Evolutionary conservation across 2,329 filamentous ascomycete genomes (phyloP), one percentile per base, ranked within the genome.

Genomic region (Clonostachys byssicola): DNA sequence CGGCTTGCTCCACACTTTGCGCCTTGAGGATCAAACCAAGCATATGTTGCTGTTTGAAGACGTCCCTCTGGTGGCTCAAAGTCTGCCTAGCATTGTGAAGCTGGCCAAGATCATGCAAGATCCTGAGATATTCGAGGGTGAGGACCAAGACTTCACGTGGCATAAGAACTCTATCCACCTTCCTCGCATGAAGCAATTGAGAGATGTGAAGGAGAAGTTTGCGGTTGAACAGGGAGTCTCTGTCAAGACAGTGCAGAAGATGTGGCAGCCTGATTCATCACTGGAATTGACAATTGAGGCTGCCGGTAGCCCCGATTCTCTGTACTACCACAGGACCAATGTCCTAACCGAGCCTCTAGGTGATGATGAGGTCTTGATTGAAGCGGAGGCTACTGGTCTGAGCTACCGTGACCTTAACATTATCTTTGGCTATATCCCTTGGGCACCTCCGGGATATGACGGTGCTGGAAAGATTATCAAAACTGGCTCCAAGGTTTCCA

Each of bases 361-460:
- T 12, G 46, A 44, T 9, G 42, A 53, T 16, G n/a, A 47, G 16
- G 47, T 51, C 30, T 45, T 49, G 45, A 36, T 52, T 30, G 36
- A 48, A 16, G 39, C 44, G 14, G 46, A 49, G 40, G 48, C 50
- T 10, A 46, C 43, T 23, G 47, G 48, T 7, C 39, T 52, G 35
- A 50, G 45, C 48, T 45, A 39, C 52, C 62, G 62, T 36, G 64
- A 68, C 35, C 59, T 67, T 3, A 56, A 65, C 5, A 59, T 67
- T 20, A 60, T 64, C 2, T 49, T 64, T 12, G 66, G 65, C 4
- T 59, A 64, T 41, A 51, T 67, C 0, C 66, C 66, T 6, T 53
- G 62, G 12, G 51, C 16, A n/a, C 17, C 12, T n/a, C 17, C 95
- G 1, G 52, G 53, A 7, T 35, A 35, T 13, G 57, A 58, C 12